Evolutionary conservation across 352 stramenopile genomes (phyloP), one percentile per base, ranked within the genome.

Genomic region (Globisporangium iwayamae): DNA sequence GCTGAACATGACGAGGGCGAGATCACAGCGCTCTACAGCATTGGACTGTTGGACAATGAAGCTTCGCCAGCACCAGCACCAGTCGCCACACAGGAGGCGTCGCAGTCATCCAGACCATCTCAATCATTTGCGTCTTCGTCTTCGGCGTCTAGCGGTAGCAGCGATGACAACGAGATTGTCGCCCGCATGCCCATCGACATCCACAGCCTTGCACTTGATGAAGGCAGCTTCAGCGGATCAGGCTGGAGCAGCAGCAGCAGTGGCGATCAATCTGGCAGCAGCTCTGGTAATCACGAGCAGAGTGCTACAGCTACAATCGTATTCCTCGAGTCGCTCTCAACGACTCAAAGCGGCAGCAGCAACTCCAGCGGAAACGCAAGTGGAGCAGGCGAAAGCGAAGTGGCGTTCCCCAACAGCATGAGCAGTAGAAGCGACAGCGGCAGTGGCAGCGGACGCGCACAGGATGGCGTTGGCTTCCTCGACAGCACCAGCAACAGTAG

Each of bases 101-200:
- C 20, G 34, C 39, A 51, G 25, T 41, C 59, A 8, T 38, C 36
- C 28, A 32, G 3, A 30, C 30, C 20, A 14, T 28, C 30, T 45
- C 18, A 41, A 30, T 16, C 30, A 11, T 0, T 28, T 5, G 10
- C 38, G 18, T 36, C 28, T 7, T 59, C 48, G 8, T 65, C 60
- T 3, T 59, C 22, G 2, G 41, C 25, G 25, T 58, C 48, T 13
- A 58, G 22, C 14, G 4, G 6, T 2, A 56, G 18, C 18, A 30
- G 22, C 16, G 28, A 11, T 25, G 9, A 28, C 0, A 28, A 34
- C 1, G 60, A 32, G 32, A 28, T 30, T 46, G 38, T 57, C 39
- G 41, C 20, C 25, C 53, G 53, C 30, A 56, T 50, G 43, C 53
- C 62, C 4, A 56, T 67, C 28, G 53, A 61, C 36, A 34, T 30